phyloP scores from a whole-genome alignment of 2,329 filamentous ascomycete species.

The Pestalotiopsis sp. region DNA sequence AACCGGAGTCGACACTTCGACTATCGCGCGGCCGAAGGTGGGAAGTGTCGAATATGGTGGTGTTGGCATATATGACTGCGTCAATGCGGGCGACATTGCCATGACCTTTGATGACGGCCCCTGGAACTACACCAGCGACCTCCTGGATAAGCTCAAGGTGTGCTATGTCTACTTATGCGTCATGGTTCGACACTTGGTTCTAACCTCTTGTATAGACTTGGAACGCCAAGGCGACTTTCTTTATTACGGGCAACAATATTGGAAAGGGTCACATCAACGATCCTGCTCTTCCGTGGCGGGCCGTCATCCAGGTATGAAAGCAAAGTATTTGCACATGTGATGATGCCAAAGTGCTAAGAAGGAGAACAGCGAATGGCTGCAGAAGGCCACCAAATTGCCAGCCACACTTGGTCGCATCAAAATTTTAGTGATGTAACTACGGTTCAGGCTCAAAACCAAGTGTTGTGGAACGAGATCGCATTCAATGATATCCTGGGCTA shows the following conservation, averaged over 20 bases:
- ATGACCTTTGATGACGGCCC: conserved; percentile 69
- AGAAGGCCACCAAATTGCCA: conserved; percentile 36
- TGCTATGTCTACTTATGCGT: background rate
- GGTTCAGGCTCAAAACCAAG: conserved; percentile 32
- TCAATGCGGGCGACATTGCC: conserved; percentile 57
- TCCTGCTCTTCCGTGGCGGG: conserved; percentile 33
- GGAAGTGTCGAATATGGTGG: conserved; percentile 50
- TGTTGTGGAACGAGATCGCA: conserved; percentile 37
- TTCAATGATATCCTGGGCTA: conserved; percentile 37
- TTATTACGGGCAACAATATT: conserved; percentile 58
- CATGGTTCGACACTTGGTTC: background rate
- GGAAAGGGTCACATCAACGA: conserved; percentile 55
- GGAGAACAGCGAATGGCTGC: conserved; percentile 32
- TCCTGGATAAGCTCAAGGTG: conserved; percentile 53
- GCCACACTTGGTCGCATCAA: conserved; percentile 37
- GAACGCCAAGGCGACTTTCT: conserved; percentile 65
- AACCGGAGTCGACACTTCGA: conserved; percentile 46
- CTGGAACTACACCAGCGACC: conserved; percentile 58
- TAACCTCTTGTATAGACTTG: conserved; percentile 42
- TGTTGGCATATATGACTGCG: conserved; percentile 51
- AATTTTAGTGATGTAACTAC: conserved; percentile 33
- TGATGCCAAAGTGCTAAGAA: background rate
- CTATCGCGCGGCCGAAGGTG: conserved; percentile 45
- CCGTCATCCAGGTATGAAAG: conserved; percentile 30
- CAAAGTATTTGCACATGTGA: background rate